Evolutionary conservation across 495 filamentous ascomycete genomes (phyloP).

Genomic region (Aspergillus bertholletiae): DNA sequence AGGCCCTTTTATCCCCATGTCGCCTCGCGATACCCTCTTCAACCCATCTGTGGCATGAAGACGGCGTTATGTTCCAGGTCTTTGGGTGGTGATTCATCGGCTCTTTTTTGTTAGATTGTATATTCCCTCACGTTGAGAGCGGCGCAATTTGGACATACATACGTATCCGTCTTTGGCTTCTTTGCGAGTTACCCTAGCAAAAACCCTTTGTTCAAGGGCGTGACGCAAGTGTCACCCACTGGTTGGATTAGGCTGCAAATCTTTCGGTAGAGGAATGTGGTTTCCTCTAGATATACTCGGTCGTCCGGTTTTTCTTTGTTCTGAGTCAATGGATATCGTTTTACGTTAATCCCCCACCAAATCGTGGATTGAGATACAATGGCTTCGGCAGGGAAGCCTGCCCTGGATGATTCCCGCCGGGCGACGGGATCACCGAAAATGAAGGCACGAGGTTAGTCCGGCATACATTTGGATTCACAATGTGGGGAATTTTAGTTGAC

Average conservation of each 20-base stretch:
- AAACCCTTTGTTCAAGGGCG: slow-evolving; percentile 10
- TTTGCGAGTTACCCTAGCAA: slow-evolving; percentile 20
- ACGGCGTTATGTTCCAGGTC: slow-evolving; percentile 6
- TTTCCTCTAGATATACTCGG: slow-evolving; percentile 29
- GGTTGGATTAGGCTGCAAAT: slow-evolving; percentile 13
- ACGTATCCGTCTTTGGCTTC: slow-evolving; percentile 2
- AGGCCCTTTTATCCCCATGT: slow-evolving; percentile 13
- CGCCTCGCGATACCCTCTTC: slow-evolving; percentile 7
- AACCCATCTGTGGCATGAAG: slow-evolving; percentile 14
- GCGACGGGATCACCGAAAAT: slow-evolving; percentile 56
- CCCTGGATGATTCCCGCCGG: slow-evolving; percentile 44
- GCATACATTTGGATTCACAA: not conserved
- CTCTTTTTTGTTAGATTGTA: slow-evolving; percentile 4
- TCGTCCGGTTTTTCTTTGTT: slow-evolving; percentile 26
- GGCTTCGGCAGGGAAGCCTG: slow-evolving; percentile 42
- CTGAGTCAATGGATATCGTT: slow-evolving; percentile 42
- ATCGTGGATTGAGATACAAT: slow-evolving; percentile 35
- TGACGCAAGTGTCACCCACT: slow-evolving; percentile 12
- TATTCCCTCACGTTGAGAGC: not conserved
- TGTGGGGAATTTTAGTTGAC: not conserved
- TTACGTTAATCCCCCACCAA: slow-evolving; percentile 34
- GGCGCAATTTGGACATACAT: slow-evolving; percentile 2
- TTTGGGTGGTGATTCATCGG: slow-evolving; percentile 5
- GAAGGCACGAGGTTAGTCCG: slow-evolving; percentile 58
- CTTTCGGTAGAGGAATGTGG: slow-evolving; percentile 40